A percentile compares a stretch with the other conserved stretches of the same genome.
These are phyloP conservation scores for Coelastrella sp. DNA, from an alignment of 139 green algal genomes.

Conservation along the genomic window DNA sequence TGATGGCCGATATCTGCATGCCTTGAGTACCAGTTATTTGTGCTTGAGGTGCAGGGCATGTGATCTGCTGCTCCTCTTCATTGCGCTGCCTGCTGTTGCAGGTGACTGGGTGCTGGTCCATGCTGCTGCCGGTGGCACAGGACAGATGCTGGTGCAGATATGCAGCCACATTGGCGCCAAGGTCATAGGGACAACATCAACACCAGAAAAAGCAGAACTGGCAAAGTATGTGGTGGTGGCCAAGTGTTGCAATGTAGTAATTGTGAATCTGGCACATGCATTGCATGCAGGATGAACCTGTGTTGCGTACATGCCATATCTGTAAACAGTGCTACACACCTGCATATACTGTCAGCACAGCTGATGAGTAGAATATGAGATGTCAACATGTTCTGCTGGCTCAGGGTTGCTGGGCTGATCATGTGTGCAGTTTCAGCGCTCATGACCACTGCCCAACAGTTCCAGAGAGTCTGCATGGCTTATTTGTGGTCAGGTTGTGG, in stretches of 20 bases:
- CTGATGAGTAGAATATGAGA: too few species aligned
- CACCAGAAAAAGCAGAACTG: slow-evolving; percentile 50
- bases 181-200: slow-evolving; percentile 56
- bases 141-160: slow-evolving; percentile 52
- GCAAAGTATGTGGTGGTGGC: slow-evolving; percentile 28
- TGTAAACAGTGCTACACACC: background rate
- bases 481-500: too few species aligned
- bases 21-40: too few species aligned
- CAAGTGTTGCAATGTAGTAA: background rate
- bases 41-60: background rate
- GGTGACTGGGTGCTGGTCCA: slow-evolving; percentile 56
- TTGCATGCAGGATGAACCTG: background rate
- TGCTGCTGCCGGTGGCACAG: slow-evolving; percentile 56
- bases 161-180: slow-evolving; percentile 28
- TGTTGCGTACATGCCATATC: background rate
- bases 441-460: too few species aligned
- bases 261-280: background rate
- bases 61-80: background rate
- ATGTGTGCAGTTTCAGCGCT: too few species aligned
- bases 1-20: too few species aligned
- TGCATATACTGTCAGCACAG: background rate
- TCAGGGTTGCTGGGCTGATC: too few species aligned
- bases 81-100: background rate
- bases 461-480: too few species aligned
- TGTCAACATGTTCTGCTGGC: too few species aligned